These are phyloP conservation scores for Xylaria sp. DNA, from an alignment of 2,329 filamentous ascomycete genomes.

Conservation along the genomic window DNA sequence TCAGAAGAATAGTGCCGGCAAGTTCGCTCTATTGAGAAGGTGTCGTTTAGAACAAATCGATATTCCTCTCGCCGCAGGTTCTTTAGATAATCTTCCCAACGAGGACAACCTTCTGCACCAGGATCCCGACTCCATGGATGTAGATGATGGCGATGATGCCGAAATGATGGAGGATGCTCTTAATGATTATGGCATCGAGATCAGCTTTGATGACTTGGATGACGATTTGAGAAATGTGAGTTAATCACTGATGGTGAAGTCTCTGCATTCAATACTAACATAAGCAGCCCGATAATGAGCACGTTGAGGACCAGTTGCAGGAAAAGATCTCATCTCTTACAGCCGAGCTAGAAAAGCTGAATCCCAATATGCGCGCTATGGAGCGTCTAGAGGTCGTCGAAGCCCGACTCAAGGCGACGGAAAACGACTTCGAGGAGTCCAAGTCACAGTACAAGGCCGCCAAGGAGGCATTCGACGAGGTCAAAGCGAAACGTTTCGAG, in stretches of 20 bases:
- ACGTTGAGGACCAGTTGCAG: slow-evolving; percentile 78
- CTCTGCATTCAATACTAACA: slow-evolving; percentile 46
- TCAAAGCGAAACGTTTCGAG: slow-evolving; percentile 85
- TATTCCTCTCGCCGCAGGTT: slow-evolving; percentile 79
- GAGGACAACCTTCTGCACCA: slow-evolving; percentile 81
- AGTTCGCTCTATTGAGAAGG: slow-evolving; percentile 84
- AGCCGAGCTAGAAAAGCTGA: slow-evolving; percentile 88
- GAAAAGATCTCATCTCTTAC: slow-evolving; percentile 81
- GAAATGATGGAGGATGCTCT: slow-evolving; percentile 71
- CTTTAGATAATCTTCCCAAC: slow-evolving; percentile 86
- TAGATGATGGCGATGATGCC: slow-evolving; percentile 77
- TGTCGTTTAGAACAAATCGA: slow-evolving; percentile 95
- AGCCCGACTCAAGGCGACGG: slow-evolving; percentile 81
- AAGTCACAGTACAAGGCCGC: slow-evolving; percentile 77
- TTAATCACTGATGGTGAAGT: slow-evolving; percentile 42
- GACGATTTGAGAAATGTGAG: slow-evolving; percentile 82
- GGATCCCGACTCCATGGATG: slow-evolving; percentile 90
- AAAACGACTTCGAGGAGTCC: slow-evolving; percentile 89
- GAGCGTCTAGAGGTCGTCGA: slow-evolving; percentile 90
- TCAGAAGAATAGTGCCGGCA: slow-evolving; percentile 83
- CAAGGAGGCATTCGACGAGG: slow-evolving; percentile 82
- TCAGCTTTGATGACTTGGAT: slow-evolving; percentile 84
- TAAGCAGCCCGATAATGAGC: slow-evolving; percentile 71
- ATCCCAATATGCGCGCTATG: slow-evolving; percentile 95
- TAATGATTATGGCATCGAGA: slow-evolving; percentile 90